phyloP scores from a whole-genome alignment of 129 eudicot species.

The Ambrosia artemisiifolia region DNA sequence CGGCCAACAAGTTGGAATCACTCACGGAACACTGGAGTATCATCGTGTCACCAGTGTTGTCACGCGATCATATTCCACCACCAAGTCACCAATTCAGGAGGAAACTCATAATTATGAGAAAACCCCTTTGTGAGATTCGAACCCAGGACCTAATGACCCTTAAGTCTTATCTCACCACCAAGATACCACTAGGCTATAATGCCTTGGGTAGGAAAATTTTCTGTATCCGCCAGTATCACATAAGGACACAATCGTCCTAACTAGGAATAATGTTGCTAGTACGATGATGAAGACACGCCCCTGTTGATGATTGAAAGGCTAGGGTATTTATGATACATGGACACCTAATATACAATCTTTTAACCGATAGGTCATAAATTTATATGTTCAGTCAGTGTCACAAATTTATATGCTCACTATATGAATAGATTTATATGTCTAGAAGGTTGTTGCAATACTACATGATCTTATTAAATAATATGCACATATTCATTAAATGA shows the following conservation, averaged over 20 bases:
- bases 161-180: too few relatives aligned
- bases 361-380: not conserved
- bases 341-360: not conserved
- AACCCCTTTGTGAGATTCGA: too few relatives aligned
- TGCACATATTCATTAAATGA: not conserved
- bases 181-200: too few relatives aligned
- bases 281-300: not conserved
- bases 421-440: not conserved
- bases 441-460: not conserved
- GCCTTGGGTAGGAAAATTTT: too few relatives aligned
- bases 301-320: not conserved
- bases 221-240: too few relatives aligned
- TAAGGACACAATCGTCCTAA: not conserved
- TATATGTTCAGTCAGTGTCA: not conserved
- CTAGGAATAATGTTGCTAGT: not conserved
- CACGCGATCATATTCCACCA: too few relatives aligned
- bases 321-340: not conserved
- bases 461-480: not conserved
- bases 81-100: too few relatives aligned
- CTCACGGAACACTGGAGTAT: too few relatives aligned
- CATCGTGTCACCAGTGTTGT: too few relatives aligned
- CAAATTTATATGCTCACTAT: not conserved
- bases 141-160: too few relatives aligned
- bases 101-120: too few relatives aligned
- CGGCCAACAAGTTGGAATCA: too few relatives aligned